phyloP scores from a whole-genome alignment of 495 filamentous ascomycete genomes.

The Platismatia glauca region DNA sequence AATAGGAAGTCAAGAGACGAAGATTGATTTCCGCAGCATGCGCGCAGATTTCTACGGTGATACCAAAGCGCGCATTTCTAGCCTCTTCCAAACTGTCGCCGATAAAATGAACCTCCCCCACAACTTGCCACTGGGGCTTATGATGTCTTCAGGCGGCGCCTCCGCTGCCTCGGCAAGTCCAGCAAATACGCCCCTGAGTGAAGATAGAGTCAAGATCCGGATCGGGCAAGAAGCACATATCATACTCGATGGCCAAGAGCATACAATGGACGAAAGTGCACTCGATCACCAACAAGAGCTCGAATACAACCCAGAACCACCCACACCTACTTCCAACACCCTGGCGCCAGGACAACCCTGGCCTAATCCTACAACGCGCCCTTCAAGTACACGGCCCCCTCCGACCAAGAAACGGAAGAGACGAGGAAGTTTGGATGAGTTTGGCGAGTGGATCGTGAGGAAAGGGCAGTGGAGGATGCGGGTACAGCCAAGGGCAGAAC shows the following conservation, averaged over 20 bases:
- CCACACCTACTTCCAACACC: background rate
- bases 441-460: conserved; percentile 60
- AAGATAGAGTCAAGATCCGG: conserved; percentile 59
- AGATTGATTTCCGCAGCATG: conserved; percentile 47
- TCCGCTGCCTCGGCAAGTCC: conserved; percentile 48
- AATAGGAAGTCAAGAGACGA: conserved; percentile 58
- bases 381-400: conserved; percentile 11
- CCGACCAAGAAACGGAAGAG: conserved; percentile 45
- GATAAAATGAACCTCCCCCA: conserved; percentile 68
- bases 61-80: conserved; percentile 56
- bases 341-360: conserved; percentile 3
- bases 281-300: conserved; percentile 11
- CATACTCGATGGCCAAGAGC: conserved; percentile 56
- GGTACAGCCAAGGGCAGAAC: conserved; percentile 43
- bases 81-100: conserved; percentile 68
- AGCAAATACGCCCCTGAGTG: conserved; percentile 60
- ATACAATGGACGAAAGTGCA: conserved; percentile 19
- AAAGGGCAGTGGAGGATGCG: conserved; percentile 75
- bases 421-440: conserved; percentile 26
- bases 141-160: conserved; percentile 49
- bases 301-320: background rate
- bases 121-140: conserved; percentile 56
- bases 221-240: conserved; percentile 62
- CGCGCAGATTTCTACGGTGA: conserved; percentile 65
- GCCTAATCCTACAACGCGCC: conserved; percentile 5